These are phyloP conservation scores for Aspergillus sp. DNA, from an alignment of 2,329 filamentous ascomycete species.

Conservation along the genomic window DNA sequence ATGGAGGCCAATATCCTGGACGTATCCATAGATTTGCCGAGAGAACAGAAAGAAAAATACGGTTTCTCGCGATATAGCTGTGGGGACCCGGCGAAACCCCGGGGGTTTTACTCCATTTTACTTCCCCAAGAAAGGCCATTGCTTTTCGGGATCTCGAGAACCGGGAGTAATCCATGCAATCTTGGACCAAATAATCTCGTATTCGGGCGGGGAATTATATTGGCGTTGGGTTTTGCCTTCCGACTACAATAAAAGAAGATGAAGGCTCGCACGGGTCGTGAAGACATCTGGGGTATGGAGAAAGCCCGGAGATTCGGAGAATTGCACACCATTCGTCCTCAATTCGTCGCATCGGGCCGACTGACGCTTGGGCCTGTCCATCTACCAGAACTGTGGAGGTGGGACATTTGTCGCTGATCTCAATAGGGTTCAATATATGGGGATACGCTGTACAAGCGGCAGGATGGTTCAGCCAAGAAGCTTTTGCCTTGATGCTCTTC, in stretches of 20 bases:
- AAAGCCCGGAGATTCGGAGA: neutral
- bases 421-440: neutral
- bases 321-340: neutral
- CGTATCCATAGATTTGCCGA: neutral
- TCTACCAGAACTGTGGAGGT: neutral
- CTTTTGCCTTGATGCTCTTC: neutral
- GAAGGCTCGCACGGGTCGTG: neutral
- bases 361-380: neutral
- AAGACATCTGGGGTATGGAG: neutral
- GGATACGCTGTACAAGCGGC: neutral
- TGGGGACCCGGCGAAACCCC: neutral
- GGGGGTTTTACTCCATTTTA: neutral
- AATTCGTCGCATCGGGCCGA: neutral
- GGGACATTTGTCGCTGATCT: neutral
- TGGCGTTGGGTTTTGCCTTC: neutral
- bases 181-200: too few relatives aligned
- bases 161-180: too few relatives aligned
- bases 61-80: neutral
- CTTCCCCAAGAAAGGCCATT: too few relatives aligned
- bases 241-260: neutral
- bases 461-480: neutral
- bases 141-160: too few relatives aligned
- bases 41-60: neutral
- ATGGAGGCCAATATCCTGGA: neutral
- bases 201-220: neutral